Base-by-base conservation (phyloP, 768 basidiomycete species). In the Piloderma croceum region DNA sequence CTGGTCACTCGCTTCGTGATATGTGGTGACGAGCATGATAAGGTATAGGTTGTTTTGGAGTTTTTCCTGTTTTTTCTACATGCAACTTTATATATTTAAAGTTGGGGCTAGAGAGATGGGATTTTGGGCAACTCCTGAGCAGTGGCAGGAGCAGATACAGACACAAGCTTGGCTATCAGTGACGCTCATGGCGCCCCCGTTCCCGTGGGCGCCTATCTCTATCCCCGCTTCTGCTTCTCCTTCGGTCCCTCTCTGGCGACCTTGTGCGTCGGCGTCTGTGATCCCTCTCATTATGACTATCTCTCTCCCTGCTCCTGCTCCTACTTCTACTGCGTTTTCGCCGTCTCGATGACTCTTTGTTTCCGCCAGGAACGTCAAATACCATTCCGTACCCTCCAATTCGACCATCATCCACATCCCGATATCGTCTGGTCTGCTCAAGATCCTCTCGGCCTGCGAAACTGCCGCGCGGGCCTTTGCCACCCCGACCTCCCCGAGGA, bases 1-100 rank as follows among this genome's bases (percentile, higher is more conserved):
- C 31, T 79, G 70, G 43, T 92, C 85, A n/a, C n/a, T n/a, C 10
- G 93, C 91, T 62, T 92, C 82, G 53, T 94, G 88, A 63, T 93
- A 97, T 12, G 72, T 69, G 73, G 57, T 86, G 73, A 42, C 69
- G 71, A 23, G 83, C 78, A 59, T 97, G 90, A 62, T 91, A 85
- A 11, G 94, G 92, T 53, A 94, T 75, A 32, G 75, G 69, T 59
- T 96, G 94, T 53, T 81, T 81, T 4, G 79, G 78, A 31, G 85
- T 56, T 47, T 79, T 80, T 46, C 85, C 88, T 4, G 91, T 89
- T 61, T 73, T 86, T 61, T 69, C 90, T 90, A 36, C 15, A 36
- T 45, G 27, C 25, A n/a, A 42, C 33, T 34, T 20, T 11, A n/a
- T 7, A 34, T 11, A 15, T 22, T 29, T 21, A 6, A 20, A 19